Conservation (phyloP, 306 rosid genomes). For the Citrullus amarus region DNA sequence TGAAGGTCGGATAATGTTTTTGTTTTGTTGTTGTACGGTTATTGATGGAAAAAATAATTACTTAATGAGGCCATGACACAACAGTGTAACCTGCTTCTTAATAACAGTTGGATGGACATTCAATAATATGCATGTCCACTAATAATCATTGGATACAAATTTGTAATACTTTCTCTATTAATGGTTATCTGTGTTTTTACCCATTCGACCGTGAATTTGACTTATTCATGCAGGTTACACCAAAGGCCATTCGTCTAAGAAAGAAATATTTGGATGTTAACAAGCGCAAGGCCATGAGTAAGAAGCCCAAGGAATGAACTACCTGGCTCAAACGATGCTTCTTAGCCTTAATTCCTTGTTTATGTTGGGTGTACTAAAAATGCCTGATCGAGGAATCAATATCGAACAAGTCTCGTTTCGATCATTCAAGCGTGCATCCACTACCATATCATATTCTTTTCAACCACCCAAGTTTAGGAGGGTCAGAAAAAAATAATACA, state of each 20-base stretch:
- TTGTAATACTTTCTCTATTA: background rate
- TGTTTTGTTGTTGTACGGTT: background rate
- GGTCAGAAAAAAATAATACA: slow-evolving; percentile 1
- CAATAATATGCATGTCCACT: background rate
- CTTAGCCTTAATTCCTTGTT: background rate
- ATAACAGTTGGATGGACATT: background rate
- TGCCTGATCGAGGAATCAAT: background rate
- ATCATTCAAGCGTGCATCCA: background rate
- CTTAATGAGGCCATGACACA: background rate
- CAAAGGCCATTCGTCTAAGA: slow-evolving; percentile 73
- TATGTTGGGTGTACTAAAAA: background rate
- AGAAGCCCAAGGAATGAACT: slow-evolving; percentile 55
- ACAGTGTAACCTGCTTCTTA: background rate
- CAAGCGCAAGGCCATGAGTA: slow-evolving; percentile 89
- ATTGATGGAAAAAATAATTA: background rate
- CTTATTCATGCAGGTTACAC: slow-evolving; percentile 55
- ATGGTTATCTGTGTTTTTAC: background rate
- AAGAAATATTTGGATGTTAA: slow-evolving; percentile 80
- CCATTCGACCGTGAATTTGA: too few relatives aligned
- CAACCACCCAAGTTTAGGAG: slow-evolving; percentile 18
- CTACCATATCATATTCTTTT: slow-evolving; percentile 3
- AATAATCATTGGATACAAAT: background rate
- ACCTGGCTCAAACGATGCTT: background rate
- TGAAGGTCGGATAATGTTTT: background rate
- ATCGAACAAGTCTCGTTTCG: background rate